Evolutionary conservation across 305 asterid species (phyloP).

Genomic region (Plantago coronopus): DNA sequence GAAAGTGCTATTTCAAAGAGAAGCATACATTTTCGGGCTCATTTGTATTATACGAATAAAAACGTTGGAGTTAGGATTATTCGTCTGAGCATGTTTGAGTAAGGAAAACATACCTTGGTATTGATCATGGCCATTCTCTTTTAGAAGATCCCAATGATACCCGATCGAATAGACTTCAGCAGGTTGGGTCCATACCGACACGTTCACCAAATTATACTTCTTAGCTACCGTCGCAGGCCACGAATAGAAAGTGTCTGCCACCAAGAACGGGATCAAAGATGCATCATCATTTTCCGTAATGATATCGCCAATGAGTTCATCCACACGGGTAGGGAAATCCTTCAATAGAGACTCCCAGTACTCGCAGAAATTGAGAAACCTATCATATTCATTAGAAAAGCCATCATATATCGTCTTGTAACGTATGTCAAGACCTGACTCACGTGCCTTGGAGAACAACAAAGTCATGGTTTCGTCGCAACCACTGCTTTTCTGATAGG

Average conservation of each 20-base stretch:
- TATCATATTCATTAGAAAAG: constrained; percentile 28
- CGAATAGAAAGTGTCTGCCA: constrained; percentile 37
- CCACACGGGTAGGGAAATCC: constrained; percentile 34
- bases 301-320: constrained; percentile 30
- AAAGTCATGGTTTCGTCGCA: constrained; percentile 13
- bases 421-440: constrained; percentile 36
- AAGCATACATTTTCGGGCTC: too few relatives aligned
- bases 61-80: too few relatives aligned
- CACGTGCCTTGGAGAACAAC: constrained; percentile 29
- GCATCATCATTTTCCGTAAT: constrained; percentile 12
- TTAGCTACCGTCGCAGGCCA: constrained; percentile 35
- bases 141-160: constrained; percentile 38
- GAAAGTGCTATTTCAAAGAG: too few relatives aligned
- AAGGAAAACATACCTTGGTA: constrained; percentile 20
- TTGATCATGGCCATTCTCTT: constrained; percentile 37
- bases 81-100: neutral
- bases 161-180: constrained; percentile 31
- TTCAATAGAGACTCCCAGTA: constrained; percentile 32
- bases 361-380: constrained; percentile 31
- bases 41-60: too few relatives aligned
- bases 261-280: constrained; percentile 27
- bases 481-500: constrained; percentile 16
- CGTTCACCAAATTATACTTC: constrained; percentile 31
- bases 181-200: constrained; percentile 47
- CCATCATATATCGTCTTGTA: constrained; percentile 35